Conservation (phyloP, 2,329 filamentous ascomycete genomes). For the Onygenales sp. region DNA sequence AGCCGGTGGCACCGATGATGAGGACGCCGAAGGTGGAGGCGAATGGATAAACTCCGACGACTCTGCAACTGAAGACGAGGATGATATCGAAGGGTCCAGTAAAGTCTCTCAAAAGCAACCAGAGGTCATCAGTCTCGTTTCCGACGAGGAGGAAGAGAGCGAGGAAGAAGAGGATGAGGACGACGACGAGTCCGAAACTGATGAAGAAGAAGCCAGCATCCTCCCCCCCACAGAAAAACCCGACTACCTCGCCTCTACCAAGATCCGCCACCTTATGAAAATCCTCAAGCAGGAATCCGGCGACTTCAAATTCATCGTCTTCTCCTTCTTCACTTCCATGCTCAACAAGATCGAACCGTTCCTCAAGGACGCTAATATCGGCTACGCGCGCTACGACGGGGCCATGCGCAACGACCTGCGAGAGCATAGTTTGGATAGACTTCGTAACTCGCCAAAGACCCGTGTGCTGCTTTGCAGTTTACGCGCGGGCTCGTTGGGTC, state of each 20-base stretch:
- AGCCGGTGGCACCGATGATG: constrained; percentile 76
- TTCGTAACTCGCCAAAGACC: constrained; percentile 65
- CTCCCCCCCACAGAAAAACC: constrained; percentile 19
- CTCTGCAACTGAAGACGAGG: constrained; percentile 42
- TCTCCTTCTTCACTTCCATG: constrained; percentile 98
- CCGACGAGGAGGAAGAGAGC: constrained; percentile 18
- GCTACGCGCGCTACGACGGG: constrained; percentile 85
- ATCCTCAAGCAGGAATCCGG: constrained; percentile 70
- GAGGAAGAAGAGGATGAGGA: constrained; percentile 23
- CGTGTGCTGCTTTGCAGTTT: constrained; percentile 85
- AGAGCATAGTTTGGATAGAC: constrained; percentile 69
- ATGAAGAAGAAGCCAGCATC: constrained; percentile 22
- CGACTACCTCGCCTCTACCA: constrained; percentile 59
- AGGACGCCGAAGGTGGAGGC: constrained; percentile 78
- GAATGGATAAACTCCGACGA: constrained; percentile 68
- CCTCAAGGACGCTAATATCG: constrained; percentile 61
- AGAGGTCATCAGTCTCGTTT: constrained; percentile 9
- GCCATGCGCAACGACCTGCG: constrained; percentile 89
- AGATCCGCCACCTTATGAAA: constrained; percentile 75
- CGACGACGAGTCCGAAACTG: constrained; percentile 27
- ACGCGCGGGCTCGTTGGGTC: constrained; percentile 83
- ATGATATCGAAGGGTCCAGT: constrained; percentile 15
- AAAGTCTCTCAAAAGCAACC: constrained; percentile 23
- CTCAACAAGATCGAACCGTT: constrained; percentile 93
- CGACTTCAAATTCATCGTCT: constrained; percentile 94